Base-by-base conservation (phyloP, 306 rosid species). In the Ochetophila trinervis region DNA sequence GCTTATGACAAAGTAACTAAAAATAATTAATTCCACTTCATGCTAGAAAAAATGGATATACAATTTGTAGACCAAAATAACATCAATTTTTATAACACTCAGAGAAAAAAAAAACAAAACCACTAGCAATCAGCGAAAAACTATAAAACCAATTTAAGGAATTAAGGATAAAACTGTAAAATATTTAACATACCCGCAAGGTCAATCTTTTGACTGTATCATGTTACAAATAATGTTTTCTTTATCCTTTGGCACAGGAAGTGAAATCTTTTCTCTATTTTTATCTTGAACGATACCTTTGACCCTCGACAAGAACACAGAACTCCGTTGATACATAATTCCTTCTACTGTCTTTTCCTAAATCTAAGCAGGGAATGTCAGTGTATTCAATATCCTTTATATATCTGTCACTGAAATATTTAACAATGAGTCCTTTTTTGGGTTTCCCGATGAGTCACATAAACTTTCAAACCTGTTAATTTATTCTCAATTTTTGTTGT, bases 331-430 rank as follows among this genome's bases (percentile, higher is more conserved):
- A 91, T 53, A 88, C 88, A 69, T 68, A 78, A 48, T 79, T 82
- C 62, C 53, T 81, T 67, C 73, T 88, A 17, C 53, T 74, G 30
- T 55, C 72, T 79, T 66, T 89, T 48, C 93, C 93, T 62, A 87
- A 63, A 76, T 89, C 88, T 66, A 89, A 80, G 73, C 91, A 87
- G 11, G 96, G 96, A 72, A 89, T 87, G 62, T 83, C 76, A 68
- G 51, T 57, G 69, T 81, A 57, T 47, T 37, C 73, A 52, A 89
- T 81, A 49, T 77, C 80, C 75, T 51, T 79, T 32, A 47, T 59
- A 58, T 87, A 87, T 71, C 77, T 87, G 3, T 85, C 87, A 51
- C 57, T 66, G 49, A 79, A 89, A 77, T 87, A 87, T 53, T 79
- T 70, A 70, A 81, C 58, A 57, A n/a, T n/a, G n/a, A 89, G 72